These are phyloP conservation scores for Tetrapisispora taiwanensis DNA, from an alignment of 805 yeast species.

Conservation along the genomic window DNA sequence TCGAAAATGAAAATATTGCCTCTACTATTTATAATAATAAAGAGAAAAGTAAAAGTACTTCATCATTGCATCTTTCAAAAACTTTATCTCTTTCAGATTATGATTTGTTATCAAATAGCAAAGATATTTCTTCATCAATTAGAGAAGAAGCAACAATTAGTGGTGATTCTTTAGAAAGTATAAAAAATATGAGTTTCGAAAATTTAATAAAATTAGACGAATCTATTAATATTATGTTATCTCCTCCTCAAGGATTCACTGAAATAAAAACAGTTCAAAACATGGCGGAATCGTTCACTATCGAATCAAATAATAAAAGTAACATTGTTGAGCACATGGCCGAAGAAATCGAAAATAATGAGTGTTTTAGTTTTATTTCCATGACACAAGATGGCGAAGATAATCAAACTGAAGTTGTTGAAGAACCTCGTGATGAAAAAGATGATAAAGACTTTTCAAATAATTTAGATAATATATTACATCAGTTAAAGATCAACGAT, in stretches of 20 bases:
- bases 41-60: neutral
- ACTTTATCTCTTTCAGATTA: slow-evolving; percentile 12
- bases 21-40: neutral
- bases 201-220: slow-evolving; percentile 19
- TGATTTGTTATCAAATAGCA: slow-evolving; percentile 4
- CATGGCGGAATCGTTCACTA: slow-evolving; percentile 11
- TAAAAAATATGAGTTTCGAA: slow-evolving; percentile 19
- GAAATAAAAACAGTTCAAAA: slow-evolving; percentile 8
- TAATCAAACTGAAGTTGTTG: no score
- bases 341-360: slow-evolving; percentile 7
- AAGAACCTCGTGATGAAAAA: no score
- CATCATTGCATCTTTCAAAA: slow-evolving; percentile 14
- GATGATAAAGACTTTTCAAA: no score
- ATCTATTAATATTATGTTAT: slow-evolving; percentile 14
- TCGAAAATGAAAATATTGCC: neutral
- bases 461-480: no score
- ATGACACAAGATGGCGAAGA: no score
- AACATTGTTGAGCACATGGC: neutral
- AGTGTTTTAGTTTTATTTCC: no score
- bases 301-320: slow-evolving; percentile 7
- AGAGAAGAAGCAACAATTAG: neutral
- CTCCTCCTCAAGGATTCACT: slow-evolving; percentile 8
- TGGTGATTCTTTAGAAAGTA: slow-evolving; percentile 12
- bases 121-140: neutral
- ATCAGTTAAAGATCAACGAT: no score